Evolutionary conservation across 306 rosid genomes (phyloP), one percentile per base, ranked within the genome.

Genomic region (Arachis hypogaea): DNA sequence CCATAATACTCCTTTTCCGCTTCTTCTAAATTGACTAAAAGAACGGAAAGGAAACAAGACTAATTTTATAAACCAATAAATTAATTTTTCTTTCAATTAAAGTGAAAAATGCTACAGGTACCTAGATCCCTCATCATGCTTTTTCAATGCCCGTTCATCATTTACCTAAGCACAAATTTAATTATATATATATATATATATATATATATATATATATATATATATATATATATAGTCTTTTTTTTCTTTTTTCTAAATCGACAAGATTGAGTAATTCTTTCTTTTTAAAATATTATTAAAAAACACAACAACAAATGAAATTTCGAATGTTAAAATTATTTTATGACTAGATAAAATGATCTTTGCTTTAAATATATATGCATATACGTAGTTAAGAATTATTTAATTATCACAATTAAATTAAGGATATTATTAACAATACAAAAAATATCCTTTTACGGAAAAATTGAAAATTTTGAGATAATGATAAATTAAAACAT

Each of bases 1-100:
- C 55, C 52, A 56, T 66, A 69, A 74, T 81, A 43, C 74, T 22
- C 28, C 62, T 29, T 61, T 60, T 66, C 12, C 45, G 43, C 72
- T 82, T 29, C 68, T 78, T 81, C 63, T 61, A 11, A 44, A 62
- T 61, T 68, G 74, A 52, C 82, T 59, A 72, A 66, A 66, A 18
- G 59, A 56, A 4, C 36, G 62, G 38, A 33, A 63, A 33, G 38
- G 38, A 33, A 33, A 2, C 3, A 33, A 33, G 0, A 33, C 38
- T 33, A 63, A 59, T 63, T 9, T 50, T 59, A 3, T 65, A 61
- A 63, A 45, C 72, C 73, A 46, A 16, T 7, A 4, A 46, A 28
- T 41, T 22, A 52, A 41, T 38, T 60, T 50, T 6, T 49, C 29
- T 61, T 30, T 3, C 22, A n/a, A 45, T 52, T 14, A 36, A 74